A percentile compares a stretch with the other conserved stretches of the same genome.
Evolutionary conservation across 2,329 filamentous ascomycete genomes (phyloP).

Genomic region (Beauveria sp.): DNA sequence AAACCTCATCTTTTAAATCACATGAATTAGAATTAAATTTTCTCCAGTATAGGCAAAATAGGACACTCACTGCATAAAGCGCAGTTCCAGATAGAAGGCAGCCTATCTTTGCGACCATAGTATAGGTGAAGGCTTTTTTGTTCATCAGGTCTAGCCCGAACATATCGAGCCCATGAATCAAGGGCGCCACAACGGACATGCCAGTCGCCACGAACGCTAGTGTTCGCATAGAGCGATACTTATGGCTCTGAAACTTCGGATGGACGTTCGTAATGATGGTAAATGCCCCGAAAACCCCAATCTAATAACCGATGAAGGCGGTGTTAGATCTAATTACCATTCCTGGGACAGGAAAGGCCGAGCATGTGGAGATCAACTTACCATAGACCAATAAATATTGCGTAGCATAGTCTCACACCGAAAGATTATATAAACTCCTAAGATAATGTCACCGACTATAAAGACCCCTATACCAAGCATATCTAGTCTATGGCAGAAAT

Average conservation of each 20-base stretch:
- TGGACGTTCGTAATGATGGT: conserved; percentile 27
- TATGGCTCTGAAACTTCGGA: conserved; percentile 25
- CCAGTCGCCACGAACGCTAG: conserved; percentile 29
- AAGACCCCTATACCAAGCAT: no score
- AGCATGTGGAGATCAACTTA: conserved; percentile 16
- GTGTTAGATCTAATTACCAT: conserved; percentile 10
- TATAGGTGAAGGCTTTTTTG: conserved; percentile 15
- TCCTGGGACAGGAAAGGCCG: conserved; percentile 7
- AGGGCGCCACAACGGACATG: conserved; percentile 28
- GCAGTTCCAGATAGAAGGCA: conserved; percentile 28
- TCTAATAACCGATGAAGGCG: conserved; percentile 12
- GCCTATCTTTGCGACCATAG: conserved; percentile 22
- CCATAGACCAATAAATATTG: conserved; percentile 22
- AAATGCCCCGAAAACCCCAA: conserved; percentile 15
- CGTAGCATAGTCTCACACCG: conserved; percentile 20
- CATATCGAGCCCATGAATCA: conserved; percentile 28
- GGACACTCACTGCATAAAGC: conserved; percentile 29
- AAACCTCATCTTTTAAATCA: conserved; percentile 8
- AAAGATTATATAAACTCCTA: conserved; percentile 20
- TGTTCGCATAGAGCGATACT: conserved; percentile 26
- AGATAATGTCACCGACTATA: no score
- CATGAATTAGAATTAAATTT: conserved; percentile 14
- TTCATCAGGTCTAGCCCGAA: conserved; percentile 28
- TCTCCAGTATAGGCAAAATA: conserved; percentile 4
- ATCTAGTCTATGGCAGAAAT: conserved; percentile 15